Evolutionary conservation across 331 rosid species (phyloP).

Genomic region (Erythrophleum ivorense): DNA sequence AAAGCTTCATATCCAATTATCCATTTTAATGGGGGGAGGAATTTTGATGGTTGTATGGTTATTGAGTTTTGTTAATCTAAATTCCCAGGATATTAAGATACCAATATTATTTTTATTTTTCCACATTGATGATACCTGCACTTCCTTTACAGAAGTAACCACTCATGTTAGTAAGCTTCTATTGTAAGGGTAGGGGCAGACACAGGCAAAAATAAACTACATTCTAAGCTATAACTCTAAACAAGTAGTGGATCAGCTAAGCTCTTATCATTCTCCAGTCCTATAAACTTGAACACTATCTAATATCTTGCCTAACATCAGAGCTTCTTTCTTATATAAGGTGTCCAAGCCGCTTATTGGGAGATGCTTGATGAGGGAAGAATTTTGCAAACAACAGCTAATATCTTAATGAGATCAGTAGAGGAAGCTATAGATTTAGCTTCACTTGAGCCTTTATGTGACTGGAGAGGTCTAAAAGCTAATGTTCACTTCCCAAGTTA

Average conservation of each 20-base stretch:
- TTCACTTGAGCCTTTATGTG: slow-evolving; percentile 72
- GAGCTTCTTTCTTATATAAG: slow-evolving; percentile 48
- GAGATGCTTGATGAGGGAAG: slow-evolving; percentile 98
- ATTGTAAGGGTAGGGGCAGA: not conserved
- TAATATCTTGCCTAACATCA: slow-evolving; percentile 32
- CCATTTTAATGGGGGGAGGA: not conserved
- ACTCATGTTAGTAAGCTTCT: not conserved
- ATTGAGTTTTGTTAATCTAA: slow-evolving; percentile 1
- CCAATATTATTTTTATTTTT: slow-evolving; percentile 1
- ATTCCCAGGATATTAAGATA: slow-evolving; percentile 23
- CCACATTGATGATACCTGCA: not conserved
- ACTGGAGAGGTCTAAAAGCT: slow-evolving; percentile 85
- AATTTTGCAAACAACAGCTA: slow-evolving; percentile 76
- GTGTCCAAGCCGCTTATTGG: slow-evolving; percentile 99
- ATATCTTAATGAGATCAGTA: slow-evolving; percentile 85
- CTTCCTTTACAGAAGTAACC: slow-evolving; percentile 7
- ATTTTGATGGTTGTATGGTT: slow-evolving; percentile 11
- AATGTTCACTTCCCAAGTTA: slow-evolving; percentile 79
- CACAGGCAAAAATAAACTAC: not conserved
- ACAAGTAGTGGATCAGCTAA: slow-evolving; percentile 11
- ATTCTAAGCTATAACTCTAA: slow-evolving; percentile 14
- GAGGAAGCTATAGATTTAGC: slow-evolving; percentile 92
- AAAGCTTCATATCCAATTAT: not conserved
- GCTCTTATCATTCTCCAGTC: slow-evolving; percentile 7
- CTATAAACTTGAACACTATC: slow-evolving; percentile 26